Percentiles rank a stretch among this genome's conserved stretches.
Conservation (phyloP, 352 stramenopile species). For the Phytophthora capsici region DNA sequence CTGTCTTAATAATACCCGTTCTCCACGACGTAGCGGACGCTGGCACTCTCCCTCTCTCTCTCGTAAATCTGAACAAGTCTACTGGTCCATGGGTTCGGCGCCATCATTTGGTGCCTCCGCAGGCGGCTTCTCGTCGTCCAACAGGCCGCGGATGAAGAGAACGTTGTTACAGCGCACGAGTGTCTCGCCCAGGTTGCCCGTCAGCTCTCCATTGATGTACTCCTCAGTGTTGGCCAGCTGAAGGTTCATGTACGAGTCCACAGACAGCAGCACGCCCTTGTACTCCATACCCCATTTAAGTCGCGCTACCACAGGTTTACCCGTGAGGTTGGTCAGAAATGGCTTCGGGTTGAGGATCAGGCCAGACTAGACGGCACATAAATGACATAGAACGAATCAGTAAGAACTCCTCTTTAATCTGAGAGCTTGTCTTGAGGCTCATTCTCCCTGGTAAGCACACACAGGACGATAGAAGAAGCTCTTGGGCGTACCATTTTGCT, state of each 20-base stretch:
- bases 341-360: conserved; percentile 96
- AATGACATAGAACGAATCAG: conserved; percentile 12
- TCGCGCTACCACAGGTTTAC: conserved; percentile 96
- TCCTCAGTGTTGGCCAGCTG: conserved; percentile 97
- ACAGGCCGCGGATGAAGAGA: conserved; percentile 94
- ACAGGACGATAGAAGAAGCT: conserved; percentile 2
- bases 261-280: conserved; percentile 93
- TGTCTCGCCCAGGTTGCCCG: conserved; percentile 97
- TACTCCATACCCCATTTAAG: conserved; percentile 99
- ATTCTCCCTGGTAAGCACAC: background rate
- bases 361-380: conserved; percentile 55
- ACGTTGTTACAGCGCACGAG: conserved; percentile 99
- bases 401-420: background rate
- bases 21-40: background rate
- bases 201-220: conserved; percentile 97
- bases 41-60: background rate
- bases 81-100: conserved; percentile 50
- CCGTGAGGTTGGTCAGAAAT: conserved; percentile 94
- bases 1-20: conserved; percentile 24
- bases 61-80: conserved; percentile 11
- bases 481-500: conserved; percentile 36
- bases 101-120: conserved; percentile 32
- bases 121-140: conserved; percentile 77
- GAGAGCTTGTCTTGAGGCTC: background rate
- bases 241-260: conserved; percentile 99